Evolutionary conservation across 2,329 filamentous ascomycete species (phyloP).

Genomic region (Fusarium liriodendri): DNA sequence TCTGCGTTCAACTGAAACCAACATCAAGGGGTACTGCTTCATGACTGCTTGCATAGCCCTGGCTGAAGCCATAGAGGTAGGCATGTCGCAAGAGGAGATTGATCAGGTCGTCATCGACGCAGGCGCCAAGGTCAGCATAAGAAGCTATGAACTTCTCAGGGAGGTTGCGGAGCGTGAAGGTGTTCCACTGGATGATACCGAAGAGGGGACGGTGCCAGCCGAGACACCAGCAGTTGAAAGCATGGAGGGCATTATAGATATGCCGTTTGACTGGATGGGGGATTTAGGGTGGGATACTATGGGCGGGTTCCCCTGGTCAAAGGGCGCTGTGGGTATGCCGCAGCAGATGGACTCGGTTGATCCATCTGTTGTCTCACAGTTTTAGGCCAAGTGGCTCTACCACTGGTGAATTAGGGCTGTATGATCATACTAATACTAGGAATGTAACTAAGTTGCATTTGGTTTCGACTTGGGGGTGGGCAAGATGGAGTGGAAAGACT

Average conservation of each 20-base stretch:
- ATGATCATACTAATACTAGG: not conserved
- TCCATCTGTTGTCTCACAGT: conserved; percentile 30
- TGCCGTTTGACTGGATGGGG: conserved; percentile 42
- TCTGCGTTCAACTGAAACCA: conserved; percentile 57
- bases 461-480: not conserved
- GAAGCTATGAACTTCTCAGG: conserved; percentile 47
- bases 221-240: conserved; percentile 12
- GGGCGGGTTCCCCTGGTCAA: conserved; percentile 31
- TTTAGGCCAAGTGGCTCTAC: not conserved
- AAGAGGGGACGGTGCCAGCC: conserved; percentile 8
- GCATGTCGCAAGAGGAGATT: conserved; percentile 44
- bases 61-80: conserved; percentile 48
- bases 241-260: conserved; percentile 41
- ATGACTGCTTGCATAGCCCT: conserved; percentile 47
- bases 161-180: conserved; percentile 47
- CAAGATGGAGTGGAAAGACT: not conserved
- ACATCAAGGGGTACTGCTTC: conserved; percentile 55
- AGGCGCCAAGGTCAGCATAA: conserved; percentile 40
- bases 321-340: conserved; percentile 10
- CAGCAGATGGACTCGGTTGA: conserved; percentile 31
- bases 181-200: conserved; percentile 11
- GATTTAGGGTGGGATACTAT: conserved; percentile 40
- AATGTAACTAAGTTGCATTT: not conserved
- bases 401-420: not conserved
- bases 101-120: conserved; percentile 45